These are phyloP conservation scores for Neofusicoccum kwambonambiense DNA, from an alignment of 2,329 filamentous ascomycete genomes.

Conservation along the genomic window DNA sequence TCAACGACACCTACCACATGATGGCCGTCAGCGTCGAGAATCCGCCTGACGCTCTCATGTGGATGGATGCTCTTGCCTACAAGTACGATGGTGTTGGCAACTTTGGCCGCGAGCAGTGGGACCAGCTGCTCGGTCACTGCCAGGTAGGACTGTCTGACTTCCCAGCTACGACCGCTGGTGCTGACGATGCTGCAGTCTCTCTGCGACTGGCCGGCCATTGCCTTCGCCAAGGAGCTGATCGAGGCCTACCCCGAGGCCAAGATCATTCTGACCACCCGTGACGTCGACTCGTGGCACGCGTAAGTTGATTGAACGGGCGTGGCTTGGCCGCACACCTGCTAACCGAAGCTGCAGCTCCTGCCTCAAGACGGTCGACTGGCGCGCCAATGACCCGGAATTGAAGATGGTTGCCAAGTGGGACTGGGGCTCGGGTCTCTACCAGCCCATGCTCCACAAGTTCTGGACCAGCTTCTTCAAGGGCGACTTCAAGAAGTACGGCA, in stretches of 20 bases:
- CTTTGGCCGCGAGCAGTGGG: constrained; percentile 42
- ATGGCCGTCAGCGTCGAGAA: constrained; percentile 69
- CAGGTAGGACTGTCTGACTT: constrained; percentile 26
- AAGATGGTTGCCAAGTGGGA: constrained; percentile 28
- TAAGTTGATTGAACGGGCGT: constrained; percentile 20
- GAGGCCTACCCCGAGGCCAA: constrained; percentile 35
- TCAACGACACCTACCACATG: constrained; percentile 45
- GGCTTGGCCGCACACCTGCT: constrained; percentile 21
- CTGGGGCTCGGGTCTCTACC: constrained; percentile 46
- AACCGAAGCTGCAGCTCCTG: constrained; percentile 25
- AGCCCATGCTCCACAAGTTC: constrained; percentile 69
- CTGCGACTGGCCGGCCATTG: constrained; percentile 29
- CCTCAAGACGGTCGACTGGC: constrained; percentile 27
- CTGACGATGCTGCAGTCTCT: constrained; percentile 20
- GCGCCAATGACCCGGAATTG: constrained; percentile 25
- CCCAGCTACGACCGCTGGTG: neutral
- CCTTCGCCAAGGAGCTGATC: constrained; percentile 30
- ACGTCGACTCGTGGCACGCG: constrained; percentile 31
- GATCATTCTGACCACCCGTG: constrained; percentile 33
- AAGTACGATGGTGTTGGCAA: constrained; percentile 61
- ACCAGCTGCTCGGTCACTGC: constrained; percentile 46
- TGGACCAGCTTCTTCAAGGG: constrained; percentile 67
- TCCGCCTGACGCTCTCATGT: constrained; percentile 65
- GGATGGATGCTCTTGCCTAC: constrained; percentile 66
- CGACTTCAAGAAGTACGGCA: constrained; percentile 57